Conservation (phyloP, 805 yeast genomes). For the Cyberlindnera maclurae region DNA sequence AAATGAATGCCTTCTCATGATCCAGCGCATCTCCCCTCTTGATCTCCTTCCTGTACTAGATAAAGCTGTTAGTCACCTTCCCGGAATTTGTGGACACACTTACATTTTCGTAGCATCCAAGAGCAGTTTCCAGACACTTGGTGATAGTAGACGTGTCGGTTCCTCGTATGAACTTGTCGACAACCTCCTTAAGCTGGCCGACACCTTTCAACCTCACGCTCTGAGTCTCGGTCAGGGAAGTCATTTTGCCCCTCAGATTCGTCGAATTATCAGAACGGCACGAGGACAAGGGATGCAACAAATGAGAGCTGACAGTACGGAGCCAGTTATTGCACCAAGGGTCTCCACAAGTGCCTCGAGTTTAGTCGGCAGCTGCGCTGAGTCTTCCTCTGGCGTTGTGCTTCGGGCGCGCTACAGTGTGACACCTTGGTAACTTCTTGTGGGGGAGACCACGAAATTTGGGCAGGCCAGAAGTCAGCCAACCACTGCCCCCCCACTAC, state of each 20-base stretch:
- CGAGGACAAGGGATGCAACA: too few relatives aligned
- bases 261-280: too few relatives aligned
- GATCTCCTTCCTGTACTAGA: constrained; percentile 10
- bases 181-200: constrained; percentile 7
- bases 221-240: constrained; percentile 2
- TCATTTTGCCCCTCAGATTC: constrained; percentile 1
- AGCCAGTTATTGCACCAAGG: too few relatives aligned
- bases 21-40: constrained; percentile 7
- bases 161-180: constrained; percentile 6
- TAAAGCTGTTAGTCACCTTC: neutral
- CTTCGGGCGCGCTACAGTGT: too few relatives aligned
- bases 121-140: constrained; percentile 5
- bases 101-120: constrained; percentile 14
- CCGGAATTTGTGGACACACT: neutral
- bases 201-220: constrained; percentile 5
- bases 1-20: constrained; percentile 13
- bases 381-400: too few relatives aligned
- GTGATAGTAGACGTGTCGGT: constrained; percentile 2
- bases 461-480: too few relatives aligned
- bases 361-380: too few relatives aligned
- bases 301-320: too few relatives aligned
- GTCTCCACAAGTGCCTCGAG: too few relatives aligned
- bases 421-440: too few relatives aligned
- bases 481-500: too few relatives aligned
- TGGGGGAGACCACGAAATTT: too few relatives aligned